Conservation (phyloP, 768 basidiomycete genomes). For the Calocybe cyanea region DNA sequence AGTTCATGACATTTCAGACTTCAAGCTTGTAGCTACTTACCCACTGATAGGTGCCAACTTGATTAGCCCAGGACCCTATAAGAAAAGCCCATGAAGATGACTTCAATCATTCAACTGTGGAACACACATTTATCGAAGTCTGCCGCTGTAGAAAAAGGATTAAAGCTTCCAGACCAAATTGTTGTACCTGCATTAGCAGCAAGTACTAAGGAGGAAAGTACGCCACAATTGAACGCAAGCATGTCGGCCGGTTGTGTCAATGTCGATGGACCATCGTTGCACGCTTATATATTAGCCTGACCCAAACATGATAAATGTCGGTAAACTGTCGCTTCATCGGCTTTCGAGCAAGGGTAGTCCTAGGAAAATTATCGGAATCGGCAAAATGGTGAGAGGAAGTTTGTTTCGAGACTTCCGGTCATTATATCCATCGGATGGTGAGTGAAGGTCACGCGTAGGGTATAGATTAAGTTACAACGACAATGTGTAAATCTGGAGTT, state of each 20-base stretch:
- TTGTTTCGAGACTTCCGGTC: slow-evolving; percentile 4
- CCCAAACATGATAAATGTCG: slow-evolving; percentile 26
- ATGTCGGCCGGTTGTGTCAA: slow-evolving; percentile 11
- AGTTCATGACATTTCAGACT: not conserved
- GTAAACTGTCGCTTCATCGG: slow-evolving; percentile 25
- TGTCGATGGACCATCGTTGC: not conserved
- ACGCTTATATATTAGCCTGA: slow-evolving; percentile 12
- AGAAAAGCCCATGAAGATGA: not conserved
- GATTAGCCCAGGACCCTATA: slow-evolving; percentile 52
- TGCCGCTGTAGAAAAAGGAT: slow-evolving; percentile 37
- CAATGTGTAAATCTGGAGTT: slow-evolving; percentile 25
- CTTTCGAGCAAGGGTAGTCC: slow-evolving; percentile 17
- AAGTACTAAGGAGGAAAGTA: slow-evolving; percentile 30
- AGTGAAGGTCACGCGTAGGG: slow-evolving; percentile 20
- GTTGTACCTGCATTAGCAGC: slow-evolving; percentile 44
- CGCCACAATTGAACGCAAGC: slow-evolving; percentile 25
- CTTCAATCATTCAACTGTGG: not conserved
- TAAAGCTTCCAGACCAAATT: slow-evolving; percentile 55
- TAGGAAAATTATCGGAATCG: slow-evolving; percentile 36
- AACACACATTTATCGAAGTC: slow-evolving; percentile 52
- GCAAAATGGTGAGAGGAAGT: slow-evolving; percentile 21
- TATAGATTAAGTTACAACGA: slow-evolving; percentile 18
- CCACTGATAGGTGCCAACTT: slow-evolving; percentile 59
- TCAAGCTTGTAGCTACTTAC: slow-evolving; percentile 20
- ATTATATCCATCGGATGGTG: slow-evolving; percentile 16